These are phyloP conservation scores for Dictyostelium firmibasis DNA, from an alignment of 78 protist species.

Conservation along the genomic window DNA sequence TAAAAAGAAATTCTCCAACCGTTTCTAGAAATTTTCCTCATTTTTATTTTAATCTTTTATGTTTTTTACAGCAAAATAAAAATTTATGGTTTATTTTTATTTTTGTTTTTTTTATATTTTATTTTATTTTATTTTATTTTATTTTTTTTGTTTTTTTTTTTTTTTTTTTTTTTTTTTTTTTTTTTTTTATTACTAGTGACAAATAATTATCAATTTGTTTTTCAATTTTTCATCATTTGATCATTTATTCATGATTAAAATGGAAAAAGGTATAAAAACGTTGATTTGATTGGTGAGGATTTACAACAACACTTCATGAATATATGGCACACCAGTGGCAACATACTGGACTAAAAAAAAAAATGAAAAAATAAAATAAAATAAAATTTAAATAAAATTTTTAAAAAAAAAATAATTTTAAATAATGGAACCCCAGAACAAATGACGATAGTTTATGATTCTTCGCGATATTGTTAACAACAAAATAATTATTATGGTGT, in stretches of 20 bases:
- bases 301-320: neutral
- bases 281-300: neutral
- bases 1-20: too few species aligned
- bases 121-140: neutral
- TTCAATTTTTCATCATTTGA: neutral
- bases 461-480: neutral
- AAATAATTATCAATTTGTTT: neutral
- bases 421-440: neutral
- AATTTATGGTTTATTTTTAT: too few species aligned
- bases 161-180: too few species aligned
- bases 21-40: too few species aligned
- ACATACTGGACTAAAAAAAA: neutral
- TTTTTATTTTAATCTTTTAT: too few species aligned
- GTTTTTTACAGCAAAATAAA: too few species aligned
- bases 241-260: neutral
- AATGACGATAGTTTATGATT: neutral
- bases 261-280: neutral
- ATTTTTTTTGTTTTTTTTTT: neutral
- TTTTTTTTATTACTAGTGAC: neutral
- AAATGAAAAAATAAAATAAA: neutral
- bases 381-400: neutral
- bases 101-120: too few species aligned
- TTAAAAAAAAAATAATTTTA: too few species aligned
- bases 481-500: neutral
- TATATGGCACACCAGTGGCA: neutral